These are phyloP conservation scores for Yamadazyma diddensiae DNA, from an alignment of 1,139 yeast species.

Conservation along the genomic window DNA sequence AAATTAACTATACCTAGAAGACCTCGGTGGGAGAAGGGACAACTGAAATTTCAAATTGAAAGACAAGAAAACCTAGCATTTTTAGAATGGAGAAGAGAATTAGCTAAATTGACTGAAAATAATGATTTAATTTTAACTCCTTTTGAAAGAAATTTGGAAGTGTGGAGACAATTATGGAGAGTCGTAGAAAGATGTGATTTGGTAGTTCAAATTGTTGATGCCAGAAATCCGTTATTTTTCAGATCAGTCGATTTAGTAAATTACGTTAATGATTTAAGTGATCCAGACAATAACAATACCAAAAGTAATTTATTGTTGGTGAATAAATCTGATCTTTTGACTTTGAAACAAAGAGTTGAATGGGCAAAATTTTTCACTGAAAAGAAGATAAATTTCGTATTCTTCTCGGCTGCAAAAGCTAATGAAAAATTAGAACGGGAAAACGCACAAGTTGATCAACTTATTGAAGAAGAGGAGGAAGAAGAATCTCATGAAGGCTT, in stretches of 20 bases:
- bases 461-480: conserved; percentile 17
- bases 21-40: conserved; percentile 77
- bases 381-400: conserved; percentile 76
- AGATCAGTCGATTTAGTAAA: conserved; percentile 85
- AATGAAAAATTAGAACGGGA: conserved; percentile 66
- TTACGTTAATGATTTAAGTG: conserved; percentile 70
- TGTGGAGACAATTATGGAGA: conserved; percentile 99
- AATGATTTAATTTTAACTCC: conserved; percentile 89
- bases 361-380: conserved; percentile 85
- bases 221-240: conserved; percentile 88
- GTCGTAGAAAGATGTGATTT: conserved; percentile 94
- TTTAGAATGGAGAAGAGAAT: conserved; percentile 86
- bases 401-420: conserved; percentile 89
- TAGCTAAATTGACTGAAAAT: conserved; percentile 81
- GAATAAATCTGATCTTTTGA: conserved; percentile 89
- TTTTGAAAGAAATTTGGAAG: conserved; percentile 94
- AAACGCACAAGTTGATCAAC: conserved; percentile 32
- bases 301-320: conserved; percentile 81
- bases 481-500: conserved; percentile 14
- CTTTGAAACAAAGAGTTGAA: conserved; percentile 66
- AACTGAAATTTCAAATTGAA: conserved; percentile 76
- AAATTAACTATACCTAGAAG: conserved; percentile 92
- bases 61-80: conserved; percentile 89
- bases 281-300: conserved; percentile 43
- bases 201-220: conserved; percentile 96